These are phyloP conservation scores for Mortierella alpina DNA, from an alignment of 192 early-diverging fungal species.

Conservation along the genomic window DNA sequence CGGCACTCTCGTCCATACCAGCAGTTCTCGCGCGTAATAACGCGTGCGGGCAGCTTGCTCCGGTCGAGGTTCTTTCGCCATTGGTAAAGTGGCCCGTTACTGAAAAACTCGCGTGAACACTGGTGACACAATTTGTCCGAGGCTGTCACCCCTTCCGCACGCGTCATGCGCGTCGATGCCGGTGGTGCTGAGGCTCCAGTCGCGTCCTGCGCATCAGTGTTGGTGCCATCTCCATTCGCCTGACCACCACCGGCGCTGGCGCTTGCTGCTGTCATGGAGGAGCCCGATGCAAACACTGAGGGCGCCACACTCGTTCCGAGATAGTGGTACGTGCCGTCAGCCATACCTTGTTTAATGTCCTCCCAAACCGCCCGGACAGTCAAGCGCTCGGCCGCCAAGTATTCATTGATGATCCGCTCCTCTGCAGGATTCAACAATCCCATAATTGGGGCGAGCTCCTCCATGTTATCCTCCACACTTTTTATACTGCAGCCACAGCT, in stretches of 20 bases:
- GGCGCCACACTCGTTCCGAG: background rate
- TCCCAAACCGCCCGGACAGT: constrained; percentile 13
- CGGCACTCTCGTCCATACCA: constrained; percentile 49
- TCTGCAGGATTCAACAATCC: constrained; percentile 21
- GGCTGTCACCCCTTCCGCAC: constrained; percentile 7
- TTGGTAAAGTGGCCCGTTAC: constrained; percentile 39
- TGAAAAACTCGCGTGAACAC: constrained; percentile 15
- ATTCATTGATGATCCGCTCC: constrained; percentile 4
- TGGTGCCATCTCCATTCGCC: background rate
- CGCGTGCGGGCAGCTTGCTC: background rate
- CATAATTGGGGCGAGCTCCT: background rate
- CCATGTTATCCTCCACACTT: constrained; percentile 29
- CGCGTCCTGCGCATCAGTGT: background rate
- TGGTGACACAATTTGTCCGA: constrained; percentile 16
- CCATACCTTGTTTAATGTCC: constrained; percentile 31
- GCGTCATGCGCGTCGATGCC: background rate
- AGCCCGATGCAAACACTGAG: background rate
- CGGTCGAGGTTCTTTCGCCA: constrained; percentile 33
- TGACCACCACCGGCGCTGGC: background rate
- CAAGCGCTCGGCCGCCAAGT: constrained; percentile 3
- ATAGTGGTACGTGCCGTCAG: constrained; percentile 19
- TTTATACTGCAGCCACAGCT: constrained; percentile 18
- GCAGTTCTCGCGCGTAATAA: constrained; percentile 11
- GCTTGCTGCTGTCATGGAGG: background rate
- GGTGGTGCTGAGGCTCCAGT: background rate